These are phyloP conservation scores for Angomonas deanei DNA, from an alignment of 208 protist species.

Conservation along the genomic window DNA sequence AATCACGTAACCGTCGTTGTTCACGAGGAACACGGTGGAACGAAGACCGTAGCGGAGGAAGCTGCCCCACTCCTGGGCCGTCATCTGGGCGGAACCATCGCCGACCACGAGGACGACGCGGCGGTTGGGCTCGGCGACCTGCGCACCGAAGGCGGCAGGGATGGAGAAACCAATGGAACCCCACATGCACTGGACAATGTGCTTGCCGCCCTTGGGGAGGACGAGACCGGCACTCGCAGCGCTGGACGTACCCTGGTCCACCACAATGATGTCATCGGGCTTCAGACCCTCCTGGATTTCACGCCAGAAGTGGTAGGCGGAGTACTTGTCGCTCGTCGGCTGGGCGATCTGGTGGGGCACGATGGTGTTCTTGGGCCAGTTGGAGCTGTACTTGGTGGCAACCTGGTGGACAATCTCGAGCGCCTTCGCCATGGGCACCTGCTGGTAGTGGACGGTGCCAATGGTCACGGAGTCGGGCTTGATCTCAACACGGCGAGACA, in stretches of 20 bases:
- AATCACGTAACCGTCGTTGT: slow-evolving; percentile 56
- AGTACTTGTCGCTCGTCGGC: slow-evolving; percentile 7
- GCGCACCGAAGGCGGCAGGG: slow-evolving; percentile 36
- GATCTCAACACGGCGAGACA: slow-evolving; percentile 16
- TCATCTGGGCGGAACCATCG: slow-evolving; percentile 53
- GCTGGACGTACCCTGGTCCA: slow-evolving; percentile 41
- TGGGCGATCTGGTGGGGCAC: not conserved
- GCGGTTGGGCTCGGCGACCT: slow-evolving; percentile 32
- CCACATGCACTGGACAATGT: slow-evolving; percentile 29
- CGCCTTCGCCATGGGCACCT: slow-evolving; percentile 20
- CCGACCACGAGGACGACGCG: slow-evolving; percentile 35
- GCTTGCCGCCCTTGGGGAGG: slow-evolving; percentile 19
- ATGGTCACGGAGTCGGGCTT: slow-evolving; percentile 17
- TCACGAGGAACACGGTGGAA: slow-evolving; percentile 29
- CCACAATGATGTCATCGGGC: slow-evolving; percentile 32
- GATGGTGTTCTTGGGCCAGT: slow-evolving; percentile 8
- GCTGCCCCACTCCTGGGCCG: slow-evolving; percentile 37
- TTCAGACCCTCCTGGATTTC: slow-evolving; percentile 28
- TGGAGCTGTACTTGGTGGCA: slow-evolving; percentile 14
- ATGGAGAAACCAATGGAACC: slow-evolving; percentile 48
- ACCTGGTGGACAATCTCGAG: slow-evolving; percentile 13
- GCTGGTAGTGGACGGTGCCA: not conserved
- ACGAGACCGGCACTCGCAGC: slow-evolving; percentile 28
- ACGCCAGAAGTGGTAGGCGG: slow-evolving; percentile 35
- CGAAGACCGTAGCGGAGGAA: slow-evolving; percentile 17